Evolutionary conservation across 2,329 filamentous ascomycete species (phyloP).

Genomic region (Pyricularia sp.): DNA sequence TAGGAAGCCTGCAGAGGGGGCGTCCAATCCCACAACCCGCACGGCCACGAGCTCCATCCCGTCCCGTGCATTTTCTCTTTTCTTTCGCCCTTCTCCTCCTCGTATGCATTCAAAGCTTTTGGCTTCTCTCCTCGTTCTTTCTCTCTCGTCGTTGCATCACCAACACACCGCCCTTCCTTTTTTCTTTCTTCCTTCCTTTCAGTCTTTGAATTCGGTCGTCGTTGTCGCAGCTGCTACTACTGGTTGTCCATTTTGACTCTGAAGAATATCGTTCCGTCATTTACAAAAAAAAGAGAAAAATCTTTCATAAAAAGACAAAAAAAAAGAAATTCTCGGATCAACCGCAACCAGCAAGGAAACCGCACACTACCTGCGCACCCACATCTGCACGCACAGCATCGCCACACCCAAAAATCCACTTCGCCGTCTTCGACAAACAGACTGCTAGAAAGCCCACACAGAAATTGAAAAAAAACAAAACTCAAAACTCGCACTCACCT

Average conservation of each 20-base stretch:
- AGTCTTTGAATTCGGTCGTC: slow-evolving; percentile 18
- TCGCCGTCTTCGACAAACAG: not conserved
- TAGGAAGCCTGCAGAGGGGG: not conserved
- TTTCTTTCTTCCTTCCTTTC: slow-evolving; percentile 16
- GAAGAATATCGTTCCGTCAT: slow-evolving; percentile 7
- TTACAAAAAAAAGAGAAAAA: slow-evolving; percentile 10
- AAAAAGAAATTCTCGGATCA: slow-evolving; percentile 7
- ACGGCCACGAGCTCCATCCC: not conserved
- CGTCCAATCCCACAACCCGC: not conserved
- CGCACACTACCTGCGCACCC: not conserved
- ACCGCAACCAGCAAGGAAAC: not conserved
- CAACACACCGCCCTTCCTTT: slow-evolving; percentile 14
- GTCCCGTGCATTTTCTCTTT: not conserved
- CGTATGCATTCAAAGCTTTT: slow-evolving; percentile 6
- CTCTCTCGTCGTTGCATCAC: slow-evolving; percentile 1
- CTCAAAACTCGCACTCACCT: not conserved
- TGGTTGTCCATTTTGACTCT: slow-evolving; percentile 6
- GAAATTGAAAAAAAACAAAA: not conserved
- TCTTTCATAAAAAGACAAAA: slow-evolving; percentile 13
- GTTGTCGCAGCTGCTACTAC: slow-evolving; percentile 14
- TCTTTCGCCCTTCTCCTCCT: not conserved
- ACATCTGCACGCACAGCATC: not conserved
- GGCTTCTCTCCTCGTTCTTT: slow-evolving; percentile 20
- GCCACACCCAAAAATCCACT: not conserved
- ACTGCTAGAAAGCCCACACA: not conserved